Evolutionary conservation across 2,329 filamentous ascomycete genomes (phyloP).

Genomic region (Fusarium proliferatum): DNA sequence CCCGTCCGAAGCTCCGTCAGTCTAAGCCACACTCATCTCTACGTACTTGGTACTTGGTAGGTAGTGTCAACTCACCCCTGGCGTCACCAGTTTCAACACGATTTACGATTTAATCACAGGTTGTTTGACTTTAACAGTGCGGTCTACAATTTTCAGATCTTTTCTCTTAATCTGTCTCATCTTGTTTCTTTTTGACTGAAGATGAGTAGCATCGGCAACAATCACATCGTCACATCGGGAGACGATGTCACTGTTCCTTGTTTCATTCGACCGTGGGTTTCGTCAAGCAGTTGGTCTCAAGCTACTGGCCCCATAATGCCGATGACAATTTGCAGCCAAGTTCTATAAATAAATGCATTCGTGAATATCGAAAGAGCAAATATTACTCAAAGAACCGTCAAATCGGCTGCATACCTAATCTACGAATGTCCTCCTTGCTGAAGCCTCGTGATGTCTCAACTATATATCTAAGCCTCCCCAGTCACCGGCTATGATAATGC

Average conservation of each 20-base stretch:
- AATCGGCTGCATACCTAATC: neutral
- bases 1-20: conserved; percentile 31
- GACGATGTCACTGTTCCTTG: neutral
- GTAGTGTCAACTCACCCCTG: conserved; percentile 18
- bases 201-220: neutral
- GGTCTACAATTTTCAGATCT: neutral
- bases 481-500: too few species aligned
- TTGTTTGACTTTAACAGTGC: neutral
- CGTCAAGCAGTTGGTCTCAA: conserved; percentile 5
- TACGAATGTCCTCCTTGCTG: neutral
- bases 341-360: conserved; percentile 27
- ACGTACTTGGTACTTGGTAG: neutral
- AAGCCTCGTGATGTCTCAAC: neutral
- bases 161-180: neutral
- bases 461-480: neutral
- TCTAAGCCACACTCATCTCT: conserved; percentile 42
- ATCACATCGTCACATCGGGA: neutral
- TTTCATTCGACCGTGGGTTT: neutral
- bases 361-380: neutral
- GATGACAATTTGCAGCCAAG: conserved; percentile 23
- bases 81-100: neutral
- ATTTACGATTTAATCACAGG: neutral
- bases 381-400: neutral
- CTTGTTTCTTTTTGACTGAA: neutral
- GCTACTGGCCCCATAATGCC: conserved; percentile 3